phyloP scores from a whole-genome alignment of 2,329 filamentous ascomycete species.

The Aspergillus tamarii region DNA sequence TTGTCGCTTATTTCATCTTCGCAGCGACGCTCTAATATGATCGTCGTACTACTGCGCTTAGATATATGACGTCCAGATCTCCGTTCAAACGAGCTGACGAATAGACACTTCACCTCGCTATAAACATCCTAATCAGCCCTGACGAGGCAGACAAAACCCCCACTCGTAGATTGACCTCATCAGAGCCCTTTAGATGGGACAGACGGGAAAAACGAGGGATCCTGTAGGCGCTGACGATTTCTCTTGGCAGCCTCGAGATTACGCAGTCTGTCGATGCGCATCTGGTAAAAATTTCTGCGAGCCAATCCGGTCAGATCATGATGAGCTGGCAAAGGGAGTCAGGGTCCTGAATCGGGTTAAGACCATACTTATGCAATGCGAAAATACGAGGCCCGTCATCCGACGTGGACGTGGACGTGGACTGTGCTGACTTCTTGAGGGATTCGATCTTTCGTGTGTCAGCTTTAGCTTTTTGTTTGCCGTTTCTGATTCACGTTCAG shows the following conservation, averaged over 20 bases:
- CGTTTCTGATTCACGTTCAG: background rate
- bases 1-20: background rate
- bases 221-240: conserved; percentile 77
- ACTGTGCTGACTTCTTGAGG: conserved; percentile 48
- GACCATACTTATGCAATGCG: conserved; percentile 72
- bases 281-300: conserved; percentile 78
- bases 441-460: conserved; percentile 38
- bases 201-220: conserved; percentile 80
- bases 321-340: conserved; percentile 4
- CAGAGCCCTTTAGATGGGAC: conserved; percentile 67
- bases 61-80: background rate
- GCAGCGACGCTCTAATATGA: background rate
- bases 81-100: background rate
- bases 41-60: background rate
- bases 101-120: background rate
- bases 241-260: conserved; percentile 78
- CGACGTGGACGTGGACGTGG: conserved; percentile 39
- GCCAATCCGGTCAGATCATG: background rate
- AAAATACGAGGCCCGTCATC: conserved; percentile 80
- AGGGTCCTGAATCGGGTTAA: background rate
- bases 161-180: conserved; percentile 1
- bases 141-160: background rate
- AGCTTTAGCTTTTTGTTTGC: background rate
- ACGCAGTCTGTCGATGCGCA: conserved; percentile 76
- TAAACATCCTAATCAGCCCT: background rate